Evolutionary conservation across 2,329 filamentous ascomycete genomes (phyloP).

Genomic region (Aspergillus latus): DNA sequence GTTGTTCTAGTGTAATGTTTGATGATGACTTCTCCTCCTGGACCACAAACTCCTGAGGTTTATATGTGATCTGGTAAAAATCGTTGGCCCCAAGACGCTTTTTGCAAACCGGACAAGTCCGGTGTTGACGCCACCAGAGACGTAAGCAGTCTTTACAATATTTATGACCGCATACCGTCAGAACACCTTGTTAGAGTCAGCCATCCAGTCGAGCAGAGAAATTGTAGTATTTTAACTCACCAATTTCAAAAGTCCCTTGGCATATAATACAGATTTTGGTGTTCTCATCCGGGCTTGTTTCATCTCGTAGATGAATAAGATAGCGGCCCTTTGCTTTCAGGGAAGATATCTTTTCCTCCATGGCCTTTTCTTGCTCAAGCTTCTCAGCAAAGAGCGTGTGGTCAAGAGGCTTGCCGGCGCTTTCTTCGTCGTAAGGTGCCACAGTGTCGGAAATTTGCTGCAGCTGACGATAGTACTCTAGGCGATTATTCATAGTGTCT

Average conservation of each 20-base stretch:
- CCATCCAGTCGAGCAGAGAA: neutral
- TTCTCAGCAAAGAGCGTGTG: slow-evolving; percentile 46
- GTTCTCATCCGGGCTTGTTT: slow-evolving; percentile 60
- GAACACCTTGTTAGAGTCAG: slow-evolving; percentile 33
- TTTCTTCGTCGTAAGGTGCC: slow-evolving; percentile 65
- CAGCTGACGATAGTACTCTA: slow-evolving; percentile 88
- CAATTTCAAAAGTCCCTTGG: slow-evolving; percentile 70
- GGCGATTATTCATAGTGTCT: slow-evolving; percentile 74
- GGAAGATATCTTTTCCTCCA: slow-evolving; percentile 60
- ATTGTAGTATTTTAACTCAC: slow-evolving; percentile 49
- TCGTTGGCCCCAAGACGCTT: slow-evolving; percentile 62
- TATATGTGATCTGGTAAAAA: slow-evolving; percentile 82
- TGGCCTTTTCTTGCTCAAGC: slow-evolving; percentile 49
- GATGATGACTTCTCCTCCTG: slow-evolving; percentile 52
- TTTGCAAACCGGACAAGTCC: slow-evolving; percentile 85
- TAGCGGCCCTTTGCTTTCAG: slow-evolving; percentile 76
- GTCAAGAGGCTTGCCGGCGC: slow-evolving; percentile 58
- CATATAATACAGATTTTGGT: slow-evolving; percentile 83
- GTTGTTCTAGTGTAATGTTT: slow-evolving; percentile 31
- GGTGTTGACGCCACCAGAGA: slow-evolving; percentile 72
- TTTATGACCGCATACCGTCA: slow-evolving; percentile 83
- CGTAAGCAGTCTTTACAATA: slow-evolving; percentile 88
- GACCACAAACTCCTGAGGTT: slow-evolving; percentile 70
- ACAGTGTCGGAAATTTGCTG: slow-evolving; percentile 91
- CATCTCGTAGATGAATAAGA: slow-evolving; percentile 60